Evolutionary conservation across 2,329 filamentous ascomycete species (phyloP), one percentile per base, ranked within the genome.

Genomic region (Aspergillus quadrilineatus): DNA sequence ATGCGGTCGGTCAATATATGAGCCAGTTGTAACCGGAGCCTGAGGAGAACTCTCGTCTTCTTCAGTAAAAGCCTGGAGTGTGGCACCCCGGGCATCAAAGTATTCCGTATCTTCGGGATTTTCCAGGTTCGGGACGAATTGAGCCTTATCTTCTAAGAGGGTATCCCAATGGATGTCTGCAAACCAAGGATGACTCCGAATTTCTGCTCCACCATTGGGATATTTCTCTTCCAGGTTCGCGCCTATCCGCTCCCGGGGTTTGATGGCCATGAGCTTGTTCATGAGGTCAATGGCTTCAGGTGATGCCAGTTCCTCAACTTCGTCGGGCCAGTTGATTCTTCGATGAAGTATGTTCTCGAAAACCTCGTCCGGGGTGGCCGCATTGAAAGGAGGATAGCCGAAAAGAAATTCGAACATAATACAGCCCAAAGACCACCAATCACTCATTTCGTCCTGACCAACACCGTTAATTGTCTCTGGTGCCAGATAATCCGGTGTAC

Each of bases 361-460:
- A 1, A 99, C 94, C 65, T 94, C 83, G 65, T 99, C 94, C 0
- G 94, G 91, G 47, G 92, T 92, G 17, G 82, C 80, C 1, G 91
- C 94, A 71, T 97, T 92, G 73, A 99, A 99, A 0, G 94, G 94
- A 0, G 94, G 94, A 56, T 90, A 88, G 1, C 94, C 94, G 68
- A 90, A 97, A 2, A 99, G 78, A 63, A 96, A 97, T 68, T 99
- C 94, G 67, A 97, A 99, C 74, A 97, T 79, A 65, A 99, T 97
- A 72, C 95, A 99, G 0, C 94, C 94, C n/a, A 99, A 82, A 22
- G 94, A 97, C 94, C 94, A 99, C 94, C 94, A 99, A 85, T 99
- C 94, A 70, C 94, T 97, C 64, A 93, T 94, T 73, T 97, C 93
- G 68, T 99, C 94, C 73, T 99, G 94, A 1, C 93, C 92, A 63